These are phyloP conservation scores for Fusarium armeniacum DNA, from an alignment of 2,329 filamentous ascomycete genomes.

Conservation along the genomic window DNA sequence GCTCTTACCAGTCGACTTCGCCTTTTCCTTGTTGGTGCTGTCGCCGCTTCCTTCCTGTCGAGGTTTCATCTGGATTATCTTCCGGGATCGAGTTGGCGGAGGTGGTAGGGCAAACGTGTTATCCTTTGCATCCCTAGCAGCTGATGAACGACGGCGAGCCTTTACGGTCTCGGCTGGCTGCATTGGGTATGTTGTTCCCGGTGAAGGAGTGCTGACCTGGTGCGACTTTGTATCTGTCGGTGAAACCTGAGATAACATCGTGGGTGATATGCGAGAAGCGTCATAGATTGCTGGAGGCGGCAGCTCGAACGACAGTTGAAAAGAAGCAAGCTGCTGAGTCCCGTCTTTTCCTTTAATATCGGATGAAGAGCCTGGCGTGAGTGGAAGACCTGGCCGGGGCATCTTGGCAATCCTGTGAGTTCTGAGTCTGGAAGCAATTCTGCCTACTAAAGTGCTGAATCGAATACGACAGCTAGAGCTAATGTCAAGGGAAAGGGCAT, in stretches of 20 bases:
- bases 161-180: conserved; percentile 67
- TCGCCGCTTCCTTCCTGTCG: conserved; percentile 58
- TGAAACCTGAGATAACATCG: conserved; percentile 44
- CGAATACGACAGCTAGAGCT: not conserved
- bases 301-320: conserved; percentile 80
- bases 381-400: conserved; percentile 64
- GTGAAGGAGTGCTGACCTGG: conserved; percentile 47
- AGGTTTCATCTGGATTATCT: conserved; percentile 98
- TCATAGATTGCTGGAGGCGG: conserved; percentile 79
- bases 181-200: conserved; percentile 58
- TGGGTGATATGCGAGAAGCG: conserved; percentile 63
- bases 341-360: conserved; percentile 82
- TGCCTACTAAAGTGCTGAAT: not conserved
- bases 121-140: conserved; percentile 63
- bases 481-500: not conserved
- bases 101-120: conserved; percentile 86
- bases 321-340: conserved; percentile 68
- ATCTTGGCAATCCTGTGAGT: conserved; percentile 44
- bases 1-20: conserved; percentile 44
- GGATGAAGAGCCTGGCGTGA: conserved; percentile 83
- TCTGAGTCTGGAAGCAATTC: not conserved
- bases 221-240: conserved; percentile 53
- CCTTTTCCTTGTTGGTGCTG: conserved; percentile 45
- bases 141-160: conserved; percentile 66
- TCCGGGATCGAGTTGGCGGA: conserved; percentile 90